Conservation (phyloP, 2,329 filamentous ascomycete species). For the Rugonectria rugulosa region DNA sequence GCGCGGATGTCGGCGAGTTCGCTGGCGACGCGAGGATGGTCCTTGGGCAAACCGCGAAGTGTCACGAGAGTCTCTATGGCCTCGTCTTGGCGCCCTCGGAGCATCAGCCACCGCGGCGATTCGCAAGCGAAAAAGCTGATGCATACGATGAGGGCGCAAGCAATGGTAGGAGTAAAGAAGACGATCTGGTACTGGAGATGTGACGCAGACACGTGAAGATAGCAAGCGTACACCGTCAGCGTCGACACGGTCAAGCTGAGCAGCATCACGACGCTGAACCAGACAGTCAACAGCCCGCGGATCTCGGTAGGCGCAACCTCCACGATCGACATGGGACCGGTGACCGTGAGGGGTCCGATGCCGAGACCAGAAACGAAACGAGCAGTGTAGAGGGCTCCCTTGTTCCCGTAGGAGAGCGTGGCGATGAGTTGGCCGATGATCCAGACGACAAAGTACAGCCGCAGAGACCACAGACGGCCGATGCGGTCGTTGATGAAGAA, state of each 20-base stretch:
- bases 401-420: constrained; percentile 35
- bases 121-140: constrained; percentile 47
- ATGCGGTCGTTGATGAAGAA: constrained; percentile 38
- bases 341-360: constrained; percentile 49
- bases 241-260: constrained; percentile 41
- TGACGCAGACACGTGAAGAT: constrained; percentile 17
- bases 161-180: constrained; percentile 35
- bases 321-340: constrained; percentile 47
- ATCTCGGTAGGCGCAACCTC: constrained; percentile 51
- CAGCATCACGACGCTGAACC: constrained; percentile 49
- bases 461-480: constrained; percentile 49
- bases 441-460: constrained; percentile 47
- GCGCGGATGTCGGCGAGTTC: constrained; percentile 42
- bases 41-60: constrained; percentile 38
- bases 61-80: constrained; percentile 26
- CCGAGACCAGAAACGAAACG: constrained; percentile 49
- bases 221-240: constrained; percentile 47
- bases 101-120: constrained; percentile 46
- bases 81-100: constrained; percentile 40
- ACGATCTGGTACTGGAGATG: constrained; percentile 41
- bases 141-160: constrained; percentile 34
- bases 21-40: constrained; percentile 34
- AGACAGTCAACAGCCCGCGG: constrained; percentile 46
- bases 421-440: constrained; percentile 46
- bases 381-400: constrained; percentile 44